Evolutionary conservation across 305 asterid species (phyloP).

Genomic region (Solanum chacoense): DNA sequence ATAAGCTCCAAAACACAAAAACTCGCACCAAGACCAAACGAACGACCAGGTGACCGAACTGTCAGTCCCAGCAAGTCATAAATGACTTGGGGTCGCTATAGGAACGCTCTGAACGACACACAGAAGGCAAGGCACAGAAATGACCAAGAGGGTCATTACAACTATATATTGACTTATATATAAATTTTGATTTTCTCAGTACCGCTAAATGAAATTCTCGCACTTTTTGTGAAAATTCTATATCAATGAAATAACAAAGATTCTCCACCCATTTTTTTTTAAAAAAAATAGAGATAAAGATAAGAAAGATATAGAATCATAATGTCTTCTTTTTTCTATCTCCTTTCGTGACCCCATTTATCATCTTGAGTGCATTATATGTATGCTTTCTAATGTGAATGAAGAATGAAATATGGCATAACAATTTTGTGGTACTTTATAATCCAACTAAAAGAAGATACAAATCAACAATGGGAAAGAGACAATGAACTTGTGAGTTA

Average conservation of each 20-base stretch:
- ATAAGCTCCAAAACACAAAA: too few species aligned
- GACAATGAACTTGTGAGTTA: background rate
- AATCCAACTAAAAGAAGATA: background rate
- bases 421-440: background rate
- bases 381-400: background rate
- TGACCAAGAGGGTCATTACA: too few species aligned
- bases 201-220: background rate
- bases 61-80: too few species aligned
- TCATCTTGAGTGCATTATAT: background rate
- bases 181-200: background rate
- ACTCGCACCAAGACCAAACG: too few species aligned
- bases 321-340: background rate
- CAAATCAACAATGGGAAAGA: background rate
- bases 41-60: too few species aligned
- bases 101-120: too few species aligned
- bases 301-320: background rate
- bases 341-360: background rate
- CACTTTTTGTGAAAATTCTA: background rate
- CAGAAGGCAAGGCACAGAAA: too few species aligned
- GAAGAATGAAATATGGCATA: background rate
- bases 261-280: background rate
- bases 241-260: background rate
- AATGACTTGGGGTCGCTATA: too few species aligned
- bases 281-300: background rate
- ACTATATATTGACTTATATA: too few species aligned